Evolutionary conservation across 108 stramenopile species (phyloP).

Genomic region (Cylindrotheca closterium): DNA sequence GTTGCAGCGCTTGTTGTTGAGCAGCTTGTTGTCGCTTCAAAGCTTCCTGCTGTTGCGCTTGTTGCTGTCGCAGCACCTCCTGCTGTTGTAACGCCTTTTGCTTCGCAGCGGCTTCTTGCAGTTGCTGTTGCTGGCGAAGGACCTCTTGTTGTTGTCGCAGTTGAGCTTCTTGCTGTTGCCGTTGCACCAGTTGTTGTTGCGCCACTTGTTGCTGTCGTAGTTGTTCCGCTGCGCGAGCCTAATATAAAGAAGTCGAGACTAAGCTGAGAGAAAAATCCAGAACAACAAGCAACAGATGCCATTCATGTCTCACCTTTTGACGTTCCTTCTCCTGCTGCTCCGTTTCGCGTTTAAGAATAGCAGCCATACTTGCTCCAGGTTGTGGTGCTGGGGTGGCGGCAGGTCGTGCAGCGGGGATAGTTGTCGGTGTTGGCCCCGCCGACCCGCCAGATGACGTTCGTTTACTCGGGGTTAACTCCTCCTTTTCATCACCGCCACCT

Average conservation of each 20-base stretch:
- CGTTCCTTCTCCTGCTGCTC: slow-evolving; percentile 86
- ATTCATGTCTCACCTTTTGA: slow-evolving; percentile 63
- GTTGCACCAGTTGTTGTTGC: slow-evolving; percentile 53
- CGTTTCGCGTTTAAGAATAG: slow-evolving; percentile 84
- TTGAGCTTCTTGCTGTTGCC: slow-evolving; percentile 64
- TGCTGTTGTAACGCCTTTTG: slow-evolving; percentile 34
- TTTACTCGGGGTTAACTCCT: slow-evolving; percentile 11
- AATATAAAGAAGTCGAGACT: neutral
- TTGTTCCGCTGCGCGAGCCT: slow-evolving; percentile 44
- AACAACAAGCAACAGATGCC: neutral
- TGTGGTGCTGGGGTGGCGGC: slow-evolving; percentile 47
- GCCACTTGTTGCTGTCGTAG: slow-evolving; percentile 62
- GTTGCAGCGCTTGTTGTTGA: slow-evolving; percentile 51
- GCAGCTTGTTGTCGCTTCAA: slow-evolving; percentile 47
- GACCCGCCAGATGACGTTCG: slow-evolving; percentile 1
- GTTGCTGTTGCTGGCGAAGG: slow-evolving; percentile 57
- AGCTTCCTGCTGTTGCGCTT: slow-evolving; percentile 57
- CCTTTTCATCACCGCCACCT: slow-evolving; percentile 19
- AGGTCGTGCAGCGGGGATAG: slow-evolving; percentile 43
- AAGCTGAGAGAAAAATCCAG: neutral
- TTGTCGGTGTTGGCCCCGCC: slow-evolving; percentile 32
- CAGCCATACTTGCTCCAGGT: slow-evolving; percentile 82
- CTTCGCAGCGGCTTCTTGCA: slow-evolving; percentile 33
- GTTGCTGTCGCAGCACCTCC: slow-evolving; percentile 52
- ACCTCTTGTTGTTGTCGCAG: slow-evolving; percentile 46